Percentiles rank a stretch among this genome's conserved stretches.
phyloP scores from a whole-genome alignment of 805 yeast species.

The Candida silvicultrix region DNA sequence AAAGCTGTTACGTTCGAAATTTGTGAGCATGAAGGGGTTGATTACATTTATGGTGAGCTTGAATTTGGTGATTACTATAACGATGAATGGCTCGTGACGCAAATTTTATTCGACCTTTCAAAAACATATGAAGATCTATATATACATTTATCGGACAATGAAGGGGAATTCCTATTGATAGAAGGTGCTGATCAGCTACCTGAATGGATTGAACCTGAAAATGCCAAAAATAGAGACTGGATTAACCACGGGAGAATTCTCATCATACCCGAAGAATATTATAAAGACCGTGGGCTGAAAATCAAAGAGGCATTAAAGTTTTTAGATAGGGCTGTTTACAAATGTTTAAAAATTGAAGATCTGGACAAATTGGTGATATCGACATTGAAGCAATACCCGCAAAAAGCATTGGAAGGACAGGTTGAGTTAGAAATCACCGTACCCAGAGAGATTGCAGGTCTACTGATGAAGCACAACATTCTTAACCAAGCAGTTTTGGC shows the following conservation, averaged over 20 bases:
- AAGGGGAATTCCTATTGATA: conserved; percentile 49
- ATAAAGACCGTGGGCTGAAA: conserved; percentile 27
- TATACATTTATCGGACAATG: conserved; percentile 43
- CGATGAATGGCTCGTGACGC: conserved; percentile 40
- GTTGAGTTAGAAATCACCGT: conserved; percentile 7
- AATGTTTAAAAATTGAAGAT: conserved; percentile 21
- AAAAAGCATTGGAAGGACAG: conserved; percentile 21
- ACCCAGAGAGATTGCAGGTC: conserved; percentile 14
- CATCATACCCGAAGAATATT: conserved; percentile 33
- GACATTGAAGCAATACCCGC: conserved; percentile 23
- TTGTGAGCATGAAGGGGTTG: conserved; percentile 1
- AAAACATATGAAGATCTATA: conserved; percentile 28
- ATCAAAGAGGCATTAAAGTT: conserved; percentile 35
- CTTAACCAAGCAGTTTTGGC: conserved; percentile 6
- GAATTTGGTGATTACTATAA: conserved; percentile 35
- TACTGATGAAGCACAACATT: conserved; percentile 8
- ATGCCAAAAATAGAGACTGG: conserved; percentile 49
- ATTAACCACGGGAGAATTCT: conserved; percentile 33
- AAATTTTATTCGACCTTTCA: conserved; percentile 33
- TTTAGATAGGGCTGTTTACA: conserved; percentile 31
- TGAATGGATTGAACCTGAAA: conserved; percentile 39
- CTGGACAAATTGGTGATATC: conserved; percentile 16
- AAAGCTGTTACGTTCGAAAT: conserved; percentile 11
- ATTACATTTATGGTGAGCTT: conserved; percentile 30
- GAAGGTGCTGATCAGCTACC: conserved; percentile 43